Base-by-base conservation (phyloP, 129 eudicot species). In the Tagetes erecta region DNA sequence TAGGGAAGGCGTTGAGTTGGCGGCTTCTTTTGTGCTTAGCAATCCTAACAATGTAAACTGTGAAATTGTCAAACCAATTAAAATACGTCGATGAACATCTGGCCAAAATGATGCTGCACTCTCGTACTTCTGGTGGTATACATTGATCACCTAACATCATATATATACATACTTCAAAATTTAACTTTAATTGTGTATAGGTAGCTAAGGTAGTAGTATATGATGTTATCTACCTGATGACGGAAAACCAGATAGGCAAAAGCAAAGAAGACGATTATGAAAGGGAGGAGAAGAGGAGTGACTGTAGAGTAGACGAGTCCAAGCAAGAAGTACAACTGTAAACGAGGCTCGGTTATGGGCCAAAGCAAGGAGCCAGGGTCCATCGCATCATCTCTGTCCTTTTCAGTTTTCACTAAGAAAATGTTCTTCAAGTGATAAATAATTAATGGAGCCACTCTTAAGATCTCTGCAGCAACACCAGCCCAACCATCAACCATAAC, bases 401-500 rank as follows among this genome's bases (percentile, higher is more conserved):
- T 79, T 39, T 92, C 96, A 3, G 97, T 92, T 80, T 92, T 92
- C 50, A 92, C 97, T 84, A 92, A 80, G 67, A 92, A 92, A 30
- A 91, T 68, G 49, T 92, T 92, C 87, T 92, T 92, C 27, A 89
- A 63, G 74, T 92, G 97, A 74, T 83, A 92, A 40, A 85, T 9
- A 41, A 87, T 47, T 64, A 92, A 67, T 0, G 97, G 97, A 80
- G 85, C 86, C 66, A 89, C 69, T 71, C 97, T 81, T 27, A 92
- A 50, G 65, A 92, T 80, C 83, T 92, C 97, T 12, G 91, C 96
- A 57, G 97, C 97, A 40, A 92, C 77, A 12, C 93, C 97, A 42
- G 97, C 87, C 97, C 97, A 92, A 67, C 97, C 97, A 62, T 92
- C 97, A 36, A 92, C 96, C 97, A 92, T 88, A n/a, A 92, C 78